A percentile compares a stretch with the other conserved stretches of the same genome.
These are phyloP conservation scores for Agrocybe pediades DNA, from an alignment of 768 basidiomycete species.

Conservation along the genomic window DNA sequence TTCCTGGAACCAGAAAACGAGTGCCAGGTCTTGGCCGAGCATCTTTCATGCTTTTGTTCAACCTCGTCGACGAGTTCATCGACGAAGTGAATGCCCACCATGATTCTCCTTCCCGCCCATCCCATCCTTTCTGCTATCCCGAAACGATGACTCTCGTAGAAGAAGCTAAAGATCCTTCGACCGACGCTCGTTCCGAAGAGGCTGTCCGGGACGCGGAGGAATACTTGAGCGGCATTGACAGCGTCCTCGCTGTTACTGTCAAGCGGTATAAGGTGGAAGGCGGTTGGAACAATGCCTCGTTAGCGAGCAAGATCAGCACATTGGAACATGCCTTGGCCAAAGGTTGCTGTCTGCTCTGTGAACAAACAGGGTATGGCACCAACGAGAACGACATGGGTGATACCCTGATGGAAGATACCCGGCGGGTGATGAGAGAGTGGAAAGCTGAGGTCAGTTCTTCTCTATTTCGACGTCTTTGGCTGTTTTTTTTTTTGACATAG, in stretches of 20 bases:
- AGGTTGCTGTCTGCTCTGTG: slow-evolving; percentile 44
- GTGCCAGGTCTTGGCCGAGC: slow-evolving; percentile 38
- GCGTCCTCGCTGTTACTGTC: slow-evolving; percentile 36
- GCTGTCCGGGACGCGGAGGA: slow-evolving; percentile 38
- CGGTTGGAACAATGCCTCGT: slow-evolving; percentile 28
- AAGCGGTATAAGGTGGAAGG: slow-evolving; percentile 42
- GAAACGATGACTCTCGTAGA: slow-evolving; percentile 46
- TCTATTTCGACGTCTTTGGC: neutral
- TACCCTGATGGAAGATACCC: slow-evolving; percentile 36
- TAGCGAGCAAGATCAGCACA: slow-evolving; percentile 35
- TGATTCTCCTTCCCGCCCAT: slow-evolving; percentile 38
- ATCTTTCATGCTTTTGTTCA: slow-evolving; percentile 42
- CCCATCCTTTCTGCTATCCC: slow-evolving; percentile 31
- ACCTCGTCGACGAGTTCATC: slow-evolving; percentile 45
- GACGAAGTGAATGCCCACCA: slow-evolving; percentile 46
- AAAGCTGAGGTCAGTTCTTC: slow-evolving; percentile 34
- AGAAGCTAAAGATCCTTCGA: slow-evolving; percentile 42
- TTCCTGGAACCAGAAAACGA: slow-evolving; percentile 36
- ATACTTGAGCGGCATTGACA: slow-evolving; percentile 35
- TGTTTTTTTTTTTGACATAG: neutral
- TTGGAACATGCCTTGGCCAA: slow-evolving; percentile 40
- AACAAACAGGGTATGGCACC: slow-evolving; percentile 47
- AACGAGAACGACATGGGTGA: slow-evolving; percentile 42
- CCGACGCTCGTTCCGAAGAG: slow-evolving; percentile 39
- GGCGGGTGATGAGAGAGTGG: slow-evolving; percentile 41